Base-by-base conservation (phyloP, 2,329 filamentous ascomycete species). In the Huntiella omanensis region DNA sequence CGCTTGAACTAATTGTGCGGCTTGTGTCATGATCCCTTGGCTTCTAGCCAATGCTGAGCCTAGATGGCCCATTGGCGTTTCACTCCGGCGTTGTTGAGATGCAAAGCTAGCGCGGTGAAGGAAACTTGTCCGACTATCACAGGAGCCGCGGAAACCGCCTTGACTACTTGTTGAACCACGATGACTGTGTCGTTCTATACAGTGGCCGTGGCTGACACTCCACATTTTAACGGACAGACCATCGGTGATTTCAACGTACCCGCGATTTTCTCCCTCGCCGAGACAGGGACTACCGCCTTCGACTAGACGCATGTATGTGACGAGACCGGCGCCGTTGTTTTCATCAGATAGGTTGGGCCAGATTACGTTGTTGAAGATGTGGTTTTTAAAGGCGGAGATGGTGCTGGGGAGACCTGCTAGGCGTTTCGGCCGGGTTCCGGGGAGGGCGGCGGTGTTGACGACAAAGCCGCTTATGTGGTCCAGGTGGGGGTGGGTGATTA, bases 331-430 rank as follows among this genome's bases (percentile, higher is more conserved):
- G 17, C 91, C 91, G 33, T 87, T 86, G 59, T 94, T 91, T 62
- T 98, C 91, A 56, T 98, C 88, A 0, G 85, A 92, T 35, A 98
- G 65, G 54, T 98, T 98, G 0, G 91, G 91, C 91, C 91, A 98
- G 46, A 96, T 93, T 49, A 94, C 67, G 56, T 95, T 92, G 62
- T 98, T 98, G 67, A 98, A 98, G 50, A 98, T 84, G 61, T 98
- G 87, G 1, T 70, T 77, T 59, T 94, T 96, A 61, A 98, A 79
- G 0, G 88, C 87, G 40, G 84, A 72, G 44, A 98, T 87, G n/a
- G 88, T 93, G 22, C 77, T 80, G 0, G 87, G 85, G 3, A 96
- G 65, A 0, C 83, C 88, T 1, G 88, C 86, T 11, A 98, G 67
- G 17, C 81, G 76, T 62, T 96, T 98, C 0, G 86, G 84, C 22